Evolutionary conservation across 1,284 basidiomycete species (phyloP), one percentile per base, ranked within the genome.

Genomic region (Puccinia horiana): DNA sequence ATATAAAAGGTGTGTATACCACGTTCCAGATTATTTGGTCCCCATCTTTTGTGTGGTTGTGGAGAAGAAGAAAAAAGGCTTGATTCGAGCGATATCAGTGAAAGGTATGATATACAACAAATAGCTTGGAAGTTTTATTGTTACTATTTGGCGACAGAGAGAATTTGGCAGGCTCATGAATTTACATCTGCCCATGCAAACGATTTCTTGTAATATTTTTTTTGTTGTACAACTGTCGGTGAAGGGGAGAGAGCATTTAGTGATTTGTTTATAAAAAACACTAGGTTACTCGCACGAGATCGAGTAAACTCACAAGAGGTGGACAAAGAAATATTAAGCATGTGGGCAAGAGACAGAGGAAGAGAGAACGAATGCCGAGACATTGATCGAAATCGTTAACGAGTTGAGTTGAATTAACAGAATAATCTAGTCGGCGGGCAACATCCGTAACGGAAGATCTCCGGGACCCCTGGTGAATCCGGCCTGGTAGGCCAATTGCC

Each of bases 401-500:
- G 12, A 54, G 61, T 32, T 1, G 42, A 47, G 23, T 69, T 23
- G 26, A 35, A 44, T 29, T 35, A 0, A 32, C 26, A 23, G 69
- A 72, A 18, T 2, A 35, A 49, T 16, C 49, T 74, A 52, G 20
- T 76, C 54, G 40, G 74, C 35, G 35, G 74, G 56, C 18, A 49
- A 44, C 8, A 76, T 44, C 23, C 74, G 35, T 56, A 42, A 37
- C 4, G 74, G 74, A 2, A 76, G 35, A n/a, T 76, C 74, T 20
- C 37, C 56, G 2, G 74, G 74, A 18, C 74, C 74, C 23, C 74
- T 14, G 26, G 74, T 63, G 49, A 76, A 76, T 20, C 74, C 74
- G 40, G 74, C 74, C 47, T 76, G 74, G 47, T 76, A 76, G 40
- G 74, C 74, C 23, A 76, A 11, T 20, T 76, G 37, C 74, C 74